Evolutionary conservation across 2,329 filamentous ascomycete species (phyloP).

Genomic region (Spiromastix sp.): DNA sequence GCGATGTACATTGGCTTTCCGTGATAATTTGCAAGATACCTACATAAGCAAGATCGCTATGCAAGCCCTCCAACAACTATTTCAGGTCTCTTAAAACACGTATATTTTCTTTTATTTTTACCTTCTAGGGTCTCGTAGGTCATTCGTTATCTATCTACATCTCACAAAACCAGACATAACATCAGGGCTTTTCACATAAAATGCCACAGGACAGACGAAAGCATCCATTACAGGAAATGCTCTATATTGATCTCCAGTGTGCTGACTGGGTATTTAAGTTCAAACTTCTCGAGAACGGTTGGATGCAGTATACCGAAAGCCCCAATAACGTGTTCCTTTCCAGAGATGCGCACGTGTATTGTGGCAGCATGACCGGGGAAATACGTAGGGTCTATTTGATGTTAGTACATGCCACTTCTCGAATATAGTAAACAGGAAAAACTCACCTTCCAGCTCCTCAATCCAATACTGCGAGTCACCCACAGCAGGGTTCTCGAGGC

Average conservation of each 20-base stretch:
- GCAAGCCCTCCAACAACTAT: too few relatives aligned
- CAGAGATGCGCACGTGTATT: conserved; percentile 64
- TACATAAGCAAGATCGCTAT: too few relatives aligned
- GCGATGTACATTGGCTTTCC: too few relatives aligned
- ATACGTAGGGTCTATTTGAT: conserved; percentile 62
- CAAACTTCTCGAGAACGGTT: conserved; percentile 84
- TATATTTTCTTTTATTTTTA: too few relatives aligned
- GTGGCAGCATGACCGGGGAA: conserved; percentile 82
- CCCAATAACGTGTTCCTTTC: conserved; percentile 68
- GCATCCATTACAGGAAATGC: conserved; percentile 76
- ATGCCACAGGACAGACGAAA: too few relatives aligned
- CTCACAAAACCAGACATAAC: too few relatives aligned
- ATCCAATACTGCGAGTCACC: conserved; percentile 77
- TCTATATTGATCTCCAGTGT: conserved; percentile 92
- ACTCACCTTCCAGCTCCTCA: conserved; percentile 69
- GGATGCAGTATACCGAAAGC: conserved; percentile 93
- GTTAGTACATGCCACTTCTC: conserved; percentile 1
- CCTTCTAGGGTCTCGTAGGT: too few relatives aligned
- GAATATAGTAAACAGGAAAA: neutral
- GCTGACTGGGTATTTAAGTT: conserved; percentile 85
- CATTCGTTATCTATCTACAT: too few relatives aligned
- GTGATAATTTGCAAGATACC: too few relatives aligned
- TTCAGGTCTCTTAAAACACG: too few relatives aligned
- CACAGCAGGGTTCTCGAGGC: conserved; percentile 48
- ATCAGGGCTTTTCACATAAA: too few relatives aligned